Conservation (phyloP, 2,329 filamentous ascomycete genomes). For the Tolypocladium ovalisporum region DNA sequence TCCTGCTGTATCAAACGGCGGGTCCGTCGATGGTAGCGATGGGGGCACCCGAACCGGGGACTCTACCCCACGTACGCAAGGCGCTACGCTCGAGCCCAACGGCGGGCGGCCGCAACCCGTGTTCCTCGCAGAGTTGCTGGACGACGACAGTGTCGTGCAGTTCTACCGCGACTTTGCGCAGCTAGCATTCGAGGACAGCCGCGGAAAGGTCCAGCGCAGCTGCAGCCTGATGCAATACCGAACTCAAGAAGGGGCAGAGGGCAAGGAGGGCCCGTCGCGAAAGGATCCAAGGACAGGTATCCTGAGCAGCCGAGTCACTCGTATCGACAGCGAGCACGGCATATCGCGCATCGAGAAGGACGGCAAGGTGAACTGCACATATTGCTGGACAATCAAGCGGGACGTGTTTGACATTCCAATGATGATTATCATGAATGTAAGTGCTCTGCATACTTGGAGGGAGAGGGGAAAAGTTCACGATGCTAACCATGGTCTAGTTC, state of each 20-base stretch:
- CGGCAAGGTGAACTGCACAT: constrained; percentile 87
- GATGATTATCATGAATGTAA: constrained; percentile 96
- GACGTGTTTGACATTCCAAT: constrained; percentile 98
- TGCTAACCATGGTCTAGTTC: constrained; percentile 31
- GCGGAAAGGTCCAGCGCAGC: constrained; percentile 71
- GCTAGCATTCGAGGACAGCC: constrained; percentile 82
- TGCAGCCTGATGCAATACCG: constrained; percentile 88
- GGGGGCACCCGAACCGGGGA: constrained; percentile 24
- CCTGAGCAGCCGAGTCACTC: constrained; percentile 47
- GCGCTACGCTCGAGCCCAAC: constrained; percentile 29
- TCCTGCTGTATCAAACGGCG: constrained; percentile 9
- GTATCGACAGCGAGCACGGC: constrained; percentile 62
- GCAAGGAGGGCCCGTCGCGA: constrained; percentile 29
- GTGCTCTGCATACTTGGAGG: constrained; percentile 27
- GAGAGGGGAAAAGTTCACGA: no score
- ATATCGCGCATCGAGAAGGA: constrained; percentile 77
- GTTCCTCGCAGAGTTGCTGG: constrained; percentile 83
- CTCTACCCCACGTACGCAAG: constrained; percentile 40
- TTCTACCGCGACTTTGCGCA: constrained; percentile 95
- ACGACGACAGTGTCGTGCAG: constrained; percentile 84
- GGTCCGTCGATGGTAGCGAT: constrained; percentile 21
- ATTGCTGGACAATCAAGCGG: constrained; percentile 93
- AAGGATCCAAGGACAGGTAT: constrained; percentile 34
- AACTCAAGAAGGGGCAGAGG: constrained; percentile 49
- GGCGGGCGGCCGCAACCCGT: constrained; percentile 70